Base-by-base conservation (phyloP, 768 basidiomycete genomes). In the Hemileccinum rubropunctum region DNA sequence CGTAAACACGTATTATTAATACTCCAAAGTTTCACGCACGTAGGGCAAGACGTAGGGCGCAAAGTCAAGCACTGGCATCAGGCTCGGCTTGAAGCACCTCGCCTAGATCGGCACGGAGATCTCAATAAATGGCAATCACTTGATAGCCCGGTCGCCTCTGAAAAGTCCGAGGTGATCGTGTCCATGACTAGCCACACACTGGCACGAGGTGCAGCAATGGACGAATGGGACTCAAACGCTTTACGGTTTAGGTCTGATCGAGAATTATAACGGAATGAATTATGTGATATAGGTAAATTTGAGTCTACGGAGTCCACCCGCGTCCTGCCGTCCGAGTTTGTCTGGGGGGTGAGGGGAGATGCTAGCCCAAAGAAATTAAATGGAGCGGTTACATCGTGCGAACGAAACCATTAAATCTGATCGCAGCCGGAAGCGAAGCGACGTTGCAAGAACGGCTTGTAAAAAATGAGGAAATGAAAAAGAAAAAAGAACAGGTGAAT, bases 161-260 rank as follows among this genome's bases (percentile, higher is more conserved):
- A 44, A 42, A 61, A n/a, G 23, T 53, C 67, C 65, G 65, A 67
- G 37, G 55, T 67, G 62, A 69, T 60, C 65, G 62, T 56, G 54
- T 50, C 42, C 42, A 30, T 36, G 30, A 11, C 27, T 18, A 28
- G 34, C 34, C 40, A 35, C 14, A 11, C n/a, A n/a, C n/a, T n/a
- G n/a, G n/a, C n/a, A 15, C n/a, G 33, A 20, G 18, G 8, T 42
- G 30, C 20, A 49, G 28, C 41, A 40, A 40, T 41, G 26, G 17
- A 33, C 28, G 28, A 34, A 37, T 12, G 15, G 34, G 13, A 30
- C 37, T 39, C 15, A 17, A 41, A 39, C 41, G 20, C 36, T 6
- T n/a, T 35, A 39, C 15, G 30, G 39, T 35, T 35, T 37, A 14
- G 41, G 30, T 49, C 53, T 34, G 33, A 36, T 26, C 33, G 20